Base-by-base conservation (phyloP, 305 asterid genomes). In the Solanum hybrid region DNA sequence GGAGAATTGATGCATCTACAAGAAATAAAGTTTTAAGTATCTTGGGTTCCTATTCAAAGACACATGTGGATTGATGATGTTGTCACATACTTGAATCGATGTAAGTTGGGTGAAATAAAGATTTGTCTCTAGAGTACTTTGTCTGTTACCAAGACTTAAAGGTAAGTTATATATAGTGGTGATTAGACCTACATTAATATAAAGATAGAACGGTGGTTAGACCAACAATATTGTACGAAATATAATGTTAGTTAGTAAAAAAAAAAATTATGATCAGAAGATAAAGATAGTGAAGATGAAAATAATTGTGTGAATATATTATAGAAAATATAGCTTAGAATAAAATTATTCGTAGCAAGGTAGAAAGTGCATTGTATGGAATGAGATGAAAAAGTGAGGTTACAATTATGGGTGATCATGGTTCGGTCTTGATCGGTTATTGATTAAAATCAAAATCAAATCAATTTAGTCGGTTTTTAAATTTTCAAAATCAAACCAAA, bases 121-220 rank as follows among this genome's bases (percentile, higher is more conserved):
- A 0, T 24, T 66, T 66, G 31, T 66, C 75, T 66, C 27, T 3
- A 3, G 10, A 5, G 0, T 10, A 24, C 4, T n/a, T 69, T n/a
- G 75, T 24, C 0, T 1, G 7, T n/a, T 6, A 66, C 27, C 2
- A 0, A 69, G 16, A 69, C 1, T 10, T 66, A n/a, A 4, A 1
- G 1, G 1, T 4, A 69, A 24, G 7, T n/a, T 64, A 1, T 22
- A 8, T n/a, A 8, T 24, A 69, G 2, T 10, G 4, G 6, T 69
- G 4, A 8, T 5, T 10, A 69, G 7, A n/a, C 4, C 16, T 0
- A 5, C 0, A n/a, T 5, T 56, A 60, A 17, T 20, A 11, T 24
- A 69, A 4, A 69, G 16, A 69, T 69, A 69, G 3, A 69, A n/a
- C 1, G 32, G 4, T 1, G 16, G 6, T 1, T 69, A 24, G 10